Conservation (phyloP, 2,329 filamentous ascomycete genomes). For the Daldinia sp. region DNA sequence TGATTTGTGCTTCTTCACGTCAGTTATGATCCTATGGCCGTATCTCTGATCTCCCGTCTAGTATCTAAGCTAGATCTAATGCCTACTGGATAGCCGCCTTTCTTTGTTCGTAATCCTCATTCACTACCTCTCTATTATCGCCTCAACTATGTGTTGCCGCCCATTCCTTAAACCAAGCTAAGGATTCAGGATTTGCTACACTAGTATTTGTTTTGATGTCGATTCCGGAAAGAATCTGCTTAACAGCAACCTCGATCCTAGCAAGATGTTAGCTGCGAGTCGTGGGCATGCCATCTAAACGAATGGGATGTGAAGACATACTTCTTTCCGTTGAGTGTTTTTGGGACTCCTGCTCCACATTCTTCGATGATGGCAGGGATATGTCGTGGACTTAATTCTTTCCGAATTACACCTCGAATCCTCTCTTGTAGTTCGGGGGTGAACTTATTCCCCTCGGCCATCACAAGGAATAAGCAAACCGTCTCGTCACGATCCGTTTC, state of each 20-base stretch:
- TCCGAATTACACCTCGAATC: conserved; percentile 75
- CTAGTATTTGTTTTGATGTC: conserved; percentile 89
- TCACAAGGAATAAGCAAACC: conserved; percentile 87
- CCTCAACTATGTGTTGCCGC: conserved; percentile 57
- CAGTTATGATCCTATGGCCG: background rate
- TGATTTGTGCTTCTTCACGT: no score
- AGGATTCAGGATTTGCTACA: conserved; percentile 87
- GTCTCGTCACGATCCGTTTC: conserved; percentile 80
- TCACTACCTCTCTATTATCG: background rate
- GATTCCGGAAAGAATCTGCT: conserved; percentile 91
- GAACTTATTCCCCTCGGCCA: conserved; percentile 67
- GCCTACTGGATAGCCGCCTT: background rate
- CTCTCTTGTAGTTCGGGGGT: conserved; percentile 64
- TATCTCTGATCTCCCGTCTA: background rate
- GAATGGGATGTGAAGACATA: conserved; percentile 56
- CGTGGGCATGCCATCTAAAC: background rate
- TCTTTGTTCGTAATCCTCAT: background rate
- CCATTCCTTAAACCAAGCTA: conserved; percentile 91
- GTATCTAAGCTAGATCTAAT: background rate
- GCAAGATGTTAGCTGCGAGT: conserved; percentile 10
- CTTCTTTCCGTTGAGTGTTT: conserved; percentile 97
- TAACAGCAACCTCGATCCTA: conserved; percentile 92
- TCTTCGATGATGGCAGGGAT: conserved; percentile 85
- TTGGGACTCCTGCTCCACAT: conserved; percentile 81
- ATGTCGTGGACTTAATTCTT: conserved; percentile 86